Evolutionary conservation across 345 rosid species (phyloP).

Genomic region (Eucalyptus camaldulensis): DNA sequence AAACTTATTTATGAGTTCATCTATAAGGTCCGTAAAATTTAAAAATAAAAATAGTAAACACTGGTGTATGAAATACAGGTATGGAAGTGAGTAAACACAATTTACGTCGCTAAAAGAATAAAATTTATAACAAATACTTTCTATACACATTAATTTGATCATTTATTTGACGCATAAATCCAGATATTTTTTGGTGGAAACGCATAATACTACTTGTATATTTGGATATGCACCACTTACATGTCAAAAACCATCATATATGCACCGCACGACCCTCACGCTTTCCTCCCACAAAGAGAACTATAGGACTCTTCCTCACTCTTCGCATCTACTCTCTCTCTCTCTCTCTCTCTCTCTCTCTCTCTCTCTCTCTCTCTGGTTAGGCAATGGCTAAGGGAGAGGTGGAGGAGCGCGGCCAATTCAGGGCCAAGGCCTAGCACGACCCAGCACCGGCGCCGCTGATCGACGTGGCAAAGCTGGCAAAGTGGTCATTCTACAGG

Average conservation of each 20-base stretch:
- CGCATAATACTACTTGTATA: too few species aligned
- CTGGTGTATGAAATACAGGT: too few species aligned
- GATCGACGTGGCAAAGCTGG: constrained; percentile 40
- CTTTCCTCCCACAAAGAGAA: not conserved
- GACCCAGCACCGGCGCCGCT: constrained; percentile 77
- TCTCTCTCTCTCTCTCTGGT: not conserved
- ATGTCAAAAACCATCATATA: not conserved
- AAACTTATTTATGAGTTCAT: too few species aligned
- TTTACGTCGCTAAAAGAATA: too few species aligned
- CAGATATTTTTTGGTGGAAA: too few species aligned
- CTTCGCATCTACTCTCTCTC: not conserved
- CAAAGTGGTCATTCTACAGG: constrained; percentile 75
- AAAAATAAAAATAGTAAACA: too few species aligned
- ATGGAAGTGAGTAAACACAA: too few species aligned
- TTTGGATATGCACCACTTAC: too few species aligned
- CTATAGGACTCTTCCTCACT: not conserved
- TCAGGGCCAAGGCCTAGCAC: constrained; percentile 54
- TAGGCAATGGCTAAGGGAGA: constrained; percentile 22
- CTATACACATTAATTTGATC: too few species aligned
- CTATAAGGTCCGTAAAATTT: too few species aligned
- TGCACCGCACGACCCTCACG: not conserved
- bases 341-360: not conserved
- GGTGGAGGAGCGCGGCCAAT: constrained; percentile 26
- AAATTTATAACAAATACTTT: too few species aligned
- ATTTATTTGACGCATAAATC: too few species aligned